These are phyloP conservation scores for Rhynchosporium agropyri DNA, from an alignment of 2,329 filamentous ascomycete genomes.

Conservation along the genomic window DNA sequence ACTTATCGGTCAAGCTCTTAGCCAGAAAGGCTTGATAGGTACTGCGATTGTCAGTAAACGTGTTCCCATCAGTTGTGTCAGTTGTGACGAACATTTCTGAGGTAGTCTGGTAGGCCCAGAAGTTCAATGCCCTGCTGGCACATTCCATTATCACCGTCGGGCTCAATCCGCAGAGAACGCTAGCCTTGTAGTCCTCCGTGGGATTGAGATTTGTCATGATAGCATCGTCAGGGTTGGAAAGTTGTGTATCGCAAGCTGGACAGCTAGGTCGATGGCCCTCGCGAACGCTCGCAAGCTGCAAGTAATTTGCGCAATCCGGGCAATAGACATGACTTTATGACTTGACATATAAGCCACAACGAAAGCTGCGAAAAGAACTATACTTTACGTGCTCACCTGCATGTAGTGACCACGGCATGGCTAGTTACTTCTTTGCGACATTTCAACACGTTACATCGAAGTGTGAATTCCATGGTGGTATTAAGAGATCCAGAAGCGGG, in stretches of 20 bases:
- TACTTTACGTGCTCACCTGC: slow-evolving; percentile 59
- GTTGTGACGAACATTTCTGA: slow-evolving; percentile 72
- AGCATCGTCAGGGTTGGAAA: slow-evolving; percentile 75
- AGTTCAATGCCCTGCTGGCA: slow-evolving; percentile 74
- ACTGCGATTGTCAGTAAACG: slow-evolving; percentile 47
- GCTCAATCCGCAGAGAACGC: slow-evolving; percentile 78
- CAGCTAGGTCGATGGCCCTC: slow-evolving; percentile 60
- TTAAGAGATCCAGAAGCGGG: not conserved
- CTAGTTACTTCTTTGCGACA: slow-evolving; percentile 72
- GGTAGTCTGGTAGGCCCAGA: slow-evolving; percentile 84
- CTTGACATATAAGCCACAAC: slow-evolving; percentile 25
- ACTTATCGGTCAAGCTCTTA: slow-evolving; percentile 74
- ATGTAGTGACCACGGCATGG: slow-evolving; percentile 82
- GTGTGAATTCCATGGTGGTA: slow-evolving; percentile 67
- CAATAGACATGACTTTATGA: slow-evolving; percentile 80
- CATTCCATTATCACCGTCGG: slow-evolving; percentile 86
- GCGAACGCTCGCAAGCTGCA: slow-evolving; percentile 59
- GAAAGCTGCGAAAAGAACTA: not conserved
- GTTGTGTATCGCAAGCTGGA: slow-evolving; percentile 72
- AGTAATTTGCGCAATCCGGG: slow-evolving; percentile 66
- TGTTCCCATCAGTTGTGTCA: not conserved
- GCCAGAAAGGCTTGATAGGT: slow-evolving; percentile 77
- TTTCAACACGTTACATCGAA: slow-evolving; percentile 79
- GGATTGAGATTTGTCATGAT: slow-evolving; percentile 73
- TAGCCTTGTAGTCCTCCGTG: slow-evolving; percentile 87